Evolutionary conservation across 2,329 filamentous ascomycete genomes (phyloP), one percentile per base, ranked within the genome.

Genomic region (Nemania abortiva): DNA sequence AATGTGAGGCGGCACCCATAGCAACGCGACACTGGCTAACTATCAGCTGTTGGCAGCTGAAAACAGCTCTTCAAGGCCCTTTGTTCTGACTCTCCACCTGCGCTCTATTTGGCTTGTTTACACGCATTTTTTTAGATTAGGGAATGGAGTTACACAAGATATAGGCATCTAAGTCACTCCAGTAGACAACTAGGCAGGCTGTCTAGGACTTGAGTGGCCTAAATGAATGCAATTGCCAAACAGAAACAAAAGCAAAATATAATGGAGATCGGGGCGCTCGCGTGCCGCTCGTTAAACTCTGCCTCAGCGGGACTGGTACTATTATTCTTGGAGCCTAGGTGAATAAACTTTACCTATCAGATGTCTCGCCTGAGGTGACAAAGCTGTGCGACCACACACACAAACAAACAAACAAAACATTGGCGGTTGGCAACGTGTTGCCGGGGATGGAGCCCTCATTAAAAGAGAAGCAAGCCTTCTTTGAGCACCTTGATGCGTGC

Each of bases 381-480:
- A 49, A 53, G 10, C 2, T 29, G 50, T 31, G 31, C 53, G 15
- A 22, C 53, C 18, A 37, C 27, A 6, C 31, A 37, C 20, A 47
- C 24, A 20, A 55, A 49, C 55, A 60, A 61, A 27, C 7, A 22
- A n/a, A n/a, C n/a, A n/a, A n/a, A n/a, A n/a, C n/a, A n/a, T n/a
- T n/a, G n/a, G n/a, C n/a, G n/a, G n/a, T n/a, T n/a, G n/a, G n/a
- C n/a, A 20, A 3, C 34, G 24, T 45, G 24, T 22, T 50, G 47
- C 47, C 58, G 58, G 58, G 45, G 29, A 79, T 79, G 77, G 74
- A 77, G 27, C 63, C 68, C 61, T 55, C 76, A 10, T 68, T 83
- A 6, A 73, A 79, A 58, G 82, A 84, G 42, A 88, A 88, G 73
- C 55, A 76, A 24, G 82, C 79, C 0, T 86, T 84, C 69, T 88